Conservation (phyloP, 1,139 yeast species). For the Petasospora rhodanensis region DNA sequence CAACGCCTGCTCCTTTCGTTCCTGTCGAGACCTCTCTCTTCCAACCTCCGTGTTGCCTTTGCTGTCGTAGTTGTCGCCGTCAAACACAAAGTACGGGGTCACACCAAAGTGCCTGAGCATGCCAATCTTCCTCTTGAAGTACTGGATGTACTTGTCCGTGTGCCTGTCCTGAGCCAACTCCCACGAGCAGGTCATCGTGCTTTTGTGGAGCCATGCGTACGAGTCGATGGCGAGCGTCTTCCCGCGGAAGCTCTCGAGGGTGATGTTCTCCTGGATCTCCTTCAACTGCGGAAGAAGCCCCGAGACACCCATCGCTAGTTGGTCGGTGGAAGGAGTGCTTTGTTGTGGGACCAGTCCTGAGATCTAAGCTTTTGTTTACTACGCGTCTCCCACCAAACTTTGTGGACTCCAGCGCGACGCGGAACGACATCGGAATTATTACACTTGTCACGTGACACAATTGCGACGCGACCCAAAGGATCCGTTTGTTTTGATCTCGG, state of each 20-base stretch:
- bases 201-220: constrained; percentile 94
- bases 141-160: constrained; percentile 61
- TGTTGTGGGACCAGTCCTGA: neutral
- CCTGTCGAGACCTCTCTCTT: constrained; percentile 52
- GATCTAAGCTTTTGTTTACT: too few relatives aligned
- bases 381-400: too few relatives aligned
- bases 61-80: constrained; percentile 83
- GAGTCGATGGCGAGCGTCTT: constrained; percentile 87
- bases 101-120: constrained; percentile 67
- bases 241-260: constrained; percentile 62
- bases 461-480: too few relatives aligned
- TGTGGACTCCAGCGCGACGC: too few relatives aligned
- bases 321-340: neutral
- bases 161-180: constrained; percentile 73
- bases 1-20: constrained; percentile 54
- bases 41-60: constrained; percentile 71
- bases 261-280: constrained; percentile 59
- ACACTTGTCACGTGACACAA: too few relatives aligned
- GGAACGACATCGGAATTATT: too few relatives aligned
- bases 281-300: constrained; percentile 75
- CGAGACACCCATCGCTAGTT: constrained; percentile 60
- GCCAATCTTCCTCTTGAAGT: constrained; percentile 54
- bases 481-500: too few relatives aligned
- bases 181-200: constrained; percentile 76
- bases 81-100: constrained; percentile 86